phyloP scores from a whole-genome alignment of 2,329 filamentous ascomycete genomes.

The Cadophora sp. region DNA sequence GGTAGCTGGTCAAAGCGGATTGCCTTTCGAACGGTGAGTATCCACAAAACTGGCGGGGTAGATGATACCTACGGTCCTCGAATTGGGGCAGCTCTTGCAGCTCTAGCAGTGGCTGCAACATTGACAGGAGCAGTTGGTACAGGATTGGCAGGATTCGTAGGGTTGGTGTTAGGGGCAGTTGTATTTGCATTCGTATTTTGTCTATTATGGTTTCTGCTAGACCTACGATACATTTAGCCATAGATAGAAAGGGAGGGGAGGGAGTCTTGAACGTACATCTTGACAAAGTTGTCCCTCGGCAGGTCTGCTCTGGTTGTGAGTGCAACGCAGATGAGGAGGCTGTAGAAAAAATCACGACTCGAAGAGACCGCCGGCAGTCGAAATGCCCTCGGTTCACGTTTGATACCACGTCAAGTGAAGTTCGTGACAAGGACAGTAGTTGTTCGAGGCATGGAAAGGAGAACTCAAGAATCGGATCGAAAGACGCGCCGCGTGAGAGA shows the following conservation, averaged over 20 bases:
- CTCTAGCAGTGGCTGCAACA: conserved; percentile 22
- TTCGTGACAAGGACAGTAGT: not conserved
- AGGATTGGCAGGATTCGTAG: conserved; percentile 12
- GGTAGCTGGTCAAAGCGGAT: conserved; percentile 72
- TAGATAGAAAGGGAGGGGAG: too few relatives aligned
- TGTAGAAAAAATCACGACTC: too few relatives aligned
- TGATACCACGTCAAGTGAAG: not conserved
- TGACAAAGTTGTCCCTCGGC: conserved; percentile 3
- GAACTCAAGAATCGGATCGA: not conserved
- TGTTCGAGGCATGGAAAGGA: not conserved
- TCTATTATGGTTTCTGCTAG: not conserved
- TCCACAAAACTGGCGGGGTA: not conserved
- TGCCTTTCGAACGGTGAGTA: conserved; percentile 49
- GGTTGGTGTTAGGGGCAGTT: not conserved
- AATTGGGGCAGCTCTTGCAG: conserved; percentile 33
- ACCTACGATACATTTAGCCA: not conserved
- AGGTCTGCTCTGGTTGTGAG: not conserved
- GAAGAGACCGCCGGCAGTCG: too few relatives aligned
- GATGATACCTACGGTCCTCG: conserved; percentile 41
- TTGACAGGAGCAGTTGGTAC: conserved; percentile 8
- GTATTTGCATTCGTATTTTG: not conserved
- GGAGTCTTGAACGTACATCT: conserved; percentile 6
- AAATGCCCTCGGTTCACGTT: not conserved
- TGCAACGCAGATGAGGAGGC: not conserved
- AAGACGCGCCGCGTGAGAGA: not conserved